Base-by-base conservation (phyloP, 2,329 filamentous ascomycete genomes). In the Colletotrichum tropicale region DNA sequence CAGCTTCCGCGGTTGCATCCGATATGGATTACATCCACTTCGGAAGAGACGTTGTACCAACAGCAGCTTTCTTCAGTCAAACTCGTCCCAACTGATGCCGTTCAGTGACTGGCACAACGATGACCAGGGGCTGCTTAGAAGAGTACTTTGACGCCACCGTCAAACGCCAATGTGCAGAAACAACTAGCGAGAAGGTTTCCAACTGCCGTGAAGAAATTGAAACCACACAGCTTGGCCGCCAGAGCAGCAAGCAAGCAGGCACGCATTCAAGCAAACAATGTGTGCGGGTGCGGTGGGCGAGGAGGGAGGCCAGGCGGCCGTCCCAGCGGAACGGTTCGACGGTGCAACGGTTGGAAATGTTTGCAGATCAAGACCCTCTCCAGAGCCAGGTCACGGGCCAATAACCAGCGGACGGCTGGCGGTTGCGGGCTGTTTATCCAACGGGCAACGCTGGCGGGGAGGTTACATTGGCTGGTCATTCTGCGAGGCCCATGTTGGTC, bases 21-120 rank as follows among this genome's bases (percentile, higher is more conserved):
- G 74, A 66, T 58, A 70, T 75, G 74, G 71, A 28, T 61, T 48
- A 66, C 70, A 68, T 74, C 74, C 74, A 76, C 74, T 68, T 52
- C 65, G 70, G 74, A 74, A 74, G 74, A 69, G 58, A 76, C 74
- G 70, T 76, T 66, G 74, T 65, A 76, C 74, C 74, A 76, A 76
- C 74, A 66, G 24, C 58, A 74, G 48, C 43, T 66, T 69, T 74
- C 70, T 67, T 74, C 70, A 66, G 58, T 69, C 64, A 26, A 60
- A 43, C 58, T 16, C 34, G 56, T 18, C n/a, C 64, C 38, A 64
- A n/a, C 10, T 16, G n/a, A 24, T 24, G 26, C 26, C 48, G 24
- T 21, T 55, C 21, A 21, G 12, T 26, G 64, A 26, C 56, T 13
- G 34, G 56, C 32, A 70, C 28, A 6, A 30, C 38, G n/a, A 61